These are phyloP conservation scores for Hibiscus tridactylites DNA, from an alignment of 345 rosid genomes.

Conservation along the genomic window DNA sequence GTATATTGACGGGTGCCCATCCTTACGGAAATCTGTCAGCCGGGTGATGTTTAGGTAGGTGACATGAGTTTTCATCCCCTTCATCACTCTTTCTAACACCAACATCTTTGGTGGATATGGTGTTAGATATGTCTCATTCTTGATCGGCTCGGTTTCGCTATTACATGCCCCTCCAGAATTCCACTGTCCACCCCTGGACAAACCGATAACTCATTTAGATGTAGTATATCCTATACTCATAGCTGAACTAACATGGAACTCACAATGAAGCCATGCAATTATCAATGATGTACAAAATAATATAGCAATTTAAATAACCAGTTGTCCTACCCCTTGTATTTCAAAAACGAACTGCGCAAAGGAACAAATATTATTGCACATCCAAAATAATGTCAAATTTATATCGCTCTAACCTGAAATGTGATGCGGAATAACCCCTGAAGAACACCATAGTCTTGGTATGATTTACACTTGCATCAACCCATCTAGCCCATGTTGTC, in stretches of 20 bases:
- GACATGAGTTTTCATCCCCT: conserved; percentile 69
- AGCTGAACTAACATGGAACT: no score
- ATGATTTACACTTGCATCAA: conserved; percentile 69
- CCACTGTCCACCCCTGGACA: conserved; percentile 94
- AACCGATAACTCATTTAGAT: neutral
- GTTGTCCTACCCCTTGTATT: no score
- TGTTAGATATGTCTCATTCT: conserved; percentile 55
- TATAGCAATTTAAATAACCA: no score
- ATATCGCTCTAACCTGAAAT: conserved; percentile 62
- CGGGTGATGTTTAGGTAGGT: conserved; percentile 76
- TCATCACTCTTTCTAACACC: conserved; percentile 63
- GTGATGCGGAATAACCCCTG: conserved; percentile 90
- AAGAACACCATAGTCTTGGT: conserved; percentile 62
- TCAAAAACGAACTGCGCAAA: neutral
- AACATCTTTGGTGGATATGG: conserved; percentile 74
- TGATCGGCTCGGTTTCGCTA: conserved; percentile 76
- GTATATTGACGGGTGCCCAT: conserved; percentile 91
- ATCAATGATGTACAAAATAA: no score
- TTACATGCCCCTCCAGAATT: conserved; percentile 94
- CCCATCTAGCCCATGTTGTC: conserved; percentile 90
- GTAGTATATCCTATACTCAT: neutral
- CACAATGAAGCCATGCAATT: no score
- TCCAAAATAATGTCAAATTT: neutral
- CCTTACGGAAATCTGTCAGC: conserved; percentile 83
- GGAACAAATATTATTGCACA: neutral